Conservation (phyloP, 1,284 basidiomycete genomes). For the Boletus semigastroideus region DNA sequence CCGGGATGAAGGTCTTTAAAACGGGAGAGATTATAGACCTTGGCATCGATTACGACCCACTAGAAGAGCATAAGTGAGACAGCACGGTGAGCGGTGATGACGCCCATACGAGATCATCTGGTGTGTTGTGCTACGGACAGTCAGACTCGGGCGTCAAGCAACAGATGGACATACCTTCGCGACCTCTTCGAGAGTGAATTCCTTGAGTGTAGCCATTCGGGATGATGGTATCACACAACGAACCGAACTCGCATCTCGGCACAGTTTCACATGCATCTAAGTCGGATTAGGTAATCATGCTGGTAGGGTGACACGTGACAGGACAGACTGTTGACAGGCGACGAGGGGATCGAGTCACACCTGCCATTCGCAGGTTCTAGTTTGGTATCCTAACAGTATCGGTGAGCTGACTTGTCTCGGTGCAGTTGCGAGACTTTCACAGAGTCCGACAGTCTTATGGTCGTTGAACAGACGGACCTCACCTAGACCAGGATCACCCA, state of each 20-base stretch:
- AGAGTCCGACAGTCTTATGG: no score
- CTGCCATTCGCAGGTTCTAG: no score
- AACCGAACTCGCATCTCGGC: not conserved
- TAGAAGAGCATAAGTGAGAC: constrained; percentile 30
- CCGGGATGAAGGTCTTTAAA: constrained; percentile 84
- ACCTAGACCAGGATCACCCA: no score
- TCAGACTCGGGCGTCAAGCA: not conserved
- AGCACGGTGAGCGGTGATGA: not conserved
- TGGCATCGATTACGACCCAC: constrained; percentile 85
- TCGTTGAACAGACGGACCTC: no score
- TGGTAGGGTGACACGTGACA: no score
- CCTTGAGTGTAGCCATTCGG: constrained; percentile 37
- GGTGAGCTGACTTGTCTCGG: no score
- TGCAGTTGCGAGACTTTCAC: no score
- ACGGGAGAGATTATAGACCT: constrained; percentile 78
- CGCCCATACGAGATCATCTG: constrained; percentile 51
- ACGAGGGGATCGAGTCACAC: no score
- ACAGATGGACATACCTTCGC: constrained; percentile 24
- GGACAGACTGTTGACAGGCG: no score
- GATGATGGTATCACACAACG: not conserved
- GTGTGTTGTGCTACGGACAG: constrained; percentile 54
- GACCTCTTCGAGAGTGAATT: constrained; percentile 42
- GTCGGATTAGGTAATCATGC: not conserved
- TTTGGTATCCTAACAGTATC: no score
- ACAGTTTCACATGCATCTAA: constrained; percentile 13